Evolutionary conservation across 148 eudicot species (phyloP).

Genomic region (Vaccinium vitisidaea): DNA sequence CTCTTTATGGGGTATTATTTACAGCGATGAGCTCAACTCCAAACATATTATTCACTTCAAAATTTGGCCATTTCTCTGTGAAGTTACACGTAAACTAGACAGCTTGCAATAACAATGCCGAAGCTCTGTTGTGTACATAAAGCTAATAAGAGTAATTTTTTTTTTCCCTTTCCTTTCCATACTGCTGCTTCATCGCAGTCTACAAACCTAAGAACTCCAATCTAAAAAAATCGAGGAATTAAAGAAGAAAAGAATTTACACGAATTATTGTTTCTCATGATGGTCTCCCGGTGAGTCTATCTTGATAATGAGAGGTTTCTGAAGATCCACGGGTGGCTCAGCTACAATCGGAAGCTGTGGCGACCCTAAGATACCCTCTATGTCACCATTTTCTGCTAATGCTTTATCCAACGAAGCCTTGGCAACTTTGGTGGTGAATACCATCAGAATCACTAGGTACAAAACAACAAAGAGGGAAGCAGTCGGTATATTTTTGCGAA

Average conservation of each 20-base stretch:
- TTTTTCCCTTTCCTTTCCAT: background rate
- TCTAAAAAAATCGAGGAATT: conserved; percentile 13
- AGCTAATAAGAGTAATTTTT: background rate
- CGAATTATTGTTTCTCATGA: conserved; percentile 22
- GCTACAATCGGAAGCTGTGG: conserved; percentile 35
- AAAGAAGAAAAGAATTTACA: conserved; percentile 33
- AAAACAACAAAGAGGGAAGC: conserved; percentile 7
- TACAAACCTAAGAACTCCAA: background rate
- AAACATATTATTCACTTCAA: background rate
- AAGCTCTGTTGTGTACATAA: background rate
- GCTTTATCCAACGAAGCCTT: conserved; percentile 87
- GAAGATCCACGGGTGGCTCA: conserved; percentile 38
- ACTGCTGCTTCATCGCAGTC: background rate
- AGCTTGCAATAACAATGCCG: background rate
- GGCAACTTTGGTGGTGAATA: conserved; percentile 74
- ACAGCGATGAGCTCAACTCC: background rate
- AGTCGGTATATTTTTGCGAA: background rate
- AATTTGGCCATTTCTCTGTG: background rate
- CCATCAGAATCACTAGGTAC: conserved; percentile 55
- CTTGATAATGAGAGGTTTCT: conserved; percentile 54
- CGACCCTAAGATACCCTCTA: conserved; percentile 35
- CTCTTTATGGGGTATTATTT: background rate
- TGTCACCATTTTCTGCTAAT: conserved; percentile 53
- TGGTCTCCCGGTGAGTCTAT: conserved; percentile 36
- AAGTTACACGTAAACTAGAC: conserved; percentile 7